Evolutionary conservation across 2,329 filamentous ascomycete genomes (phyloP), one percentile per base, ranked within the genome.

Genomic region (Harringtonia aguacate): DNA sequence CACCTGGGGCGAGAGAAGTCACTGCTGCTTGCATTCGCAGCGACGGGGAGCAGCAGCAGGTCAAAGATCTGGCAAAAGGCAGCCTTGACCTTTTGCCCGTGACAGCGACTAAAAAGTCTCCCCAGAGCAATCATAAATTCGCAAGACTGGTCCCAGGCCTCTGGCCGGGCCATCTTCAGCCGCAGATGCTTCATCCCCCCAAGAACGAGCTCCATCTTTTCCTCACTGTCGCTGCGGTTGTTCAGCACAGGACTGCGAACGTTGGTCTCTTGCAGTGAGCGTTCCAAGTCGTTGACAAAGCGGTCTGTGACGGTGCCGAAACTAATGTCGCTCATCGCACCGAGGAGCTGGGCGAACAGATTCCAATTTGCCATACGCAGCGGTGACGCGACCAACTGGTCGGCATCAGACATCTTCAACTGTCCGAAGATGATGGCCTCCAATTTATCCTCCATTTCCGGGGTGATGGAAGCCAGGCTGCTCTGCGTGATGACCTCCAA

Each of bases 391-490:
- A 79, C 69, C 4, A 90, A 68, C 55, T 89, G 80, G 8, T 95
- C 87, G 0, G 85, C 80, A 48, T 97, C 89, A 8, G 88, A 84
- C 37, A 83, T 84, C 57, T 89, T 94, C 10, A 98, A 72, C 60
- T 97, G 92, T n/a, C 83, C 83, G 60, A 97, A 98, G 44, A 98
- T 95, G 48, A 98, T 94, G 50, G 82, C 86, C 59, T 97, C 90
- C 5, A 98, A 71, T 53, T 94, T 90, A 49, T 92, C 86, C 48
- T 94, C 89, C 79, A 95, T 94, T 53, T 95, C 90, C 1, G 79
- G 71, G 7, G 86, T 94, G 52, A 98, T 86, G 18, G 79, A 84
- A 29, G 79, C 73, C 36, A 97, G 67, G 24, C 75, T 89, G 55
- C 87, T 95, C 61, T 97, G 88, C 33, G 83, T 81, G 59, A 97